Conservation (phyloP, 139 green algal species). For the Volvox africanus region DNA sequence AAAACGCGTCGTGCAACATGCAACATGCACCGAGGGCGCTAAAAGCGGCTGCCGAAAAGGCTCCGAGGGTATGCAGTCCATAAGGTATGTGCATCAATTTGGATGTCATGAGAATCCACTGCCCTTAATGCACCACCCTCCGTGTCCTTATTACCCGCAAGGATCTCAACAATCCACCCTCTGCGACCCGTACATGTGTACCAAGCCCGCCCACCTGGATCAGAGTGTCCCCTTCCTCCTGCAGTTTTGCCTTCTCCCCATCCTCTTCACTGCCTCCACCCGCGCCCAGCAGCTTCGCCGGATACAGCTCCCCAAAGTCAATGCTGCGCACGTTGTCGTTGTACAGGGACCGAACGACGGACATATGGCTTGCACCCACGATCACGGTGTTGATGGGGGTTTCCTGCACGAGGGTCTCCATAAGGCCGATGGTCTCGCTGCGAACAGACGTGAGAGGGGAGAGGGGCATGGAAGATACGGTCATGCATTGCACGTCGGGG, state of each 20-base stretch:
- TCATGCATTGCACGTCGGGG: too few species aligned
- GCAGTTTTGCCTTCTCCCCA: not conserved
- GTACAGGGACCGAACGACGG: not conserved
- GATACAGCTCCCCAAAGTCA: constrained; percentile 7
- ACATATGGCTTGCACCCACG: not conserved
- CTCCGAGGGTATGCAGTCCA: too few species aligned
- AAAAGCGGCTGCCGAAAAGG: too few species aligned
- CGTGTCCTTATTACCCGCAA: too few species aligned
- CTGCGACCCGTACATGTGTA: not conserved
- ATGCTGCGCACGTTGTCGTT: not conserved
- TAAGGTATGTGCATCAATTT: too few species aligned
- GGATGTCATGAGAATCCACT: too few species aligned
- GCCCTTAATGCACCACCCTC: too few species aligned
- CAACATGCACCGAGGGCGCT: too few species aligned
- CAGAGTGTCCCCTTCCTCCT: constrained; percentile 20
- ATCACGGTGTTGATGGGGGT: constrained; percentile 10
- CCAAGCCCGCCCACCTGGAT: not conserved
- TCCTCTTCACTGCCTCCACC: constrained; percentile 23
- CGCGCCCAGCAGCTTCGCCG: constrained; percentile 1
- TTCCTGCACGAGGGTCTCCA: not conserved
- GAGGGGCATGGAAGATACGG: not conserved
- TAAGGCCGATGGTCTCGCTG: not conserved
- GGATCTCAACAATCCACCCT: not conserved
- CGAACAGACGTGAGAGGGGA: not conserved
- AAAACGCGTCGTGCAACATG: too few species aligned